phyloP scores from a whole-genome alignment of 1,139 yeast species.

The Geotrichum histeridarum region DNA sequence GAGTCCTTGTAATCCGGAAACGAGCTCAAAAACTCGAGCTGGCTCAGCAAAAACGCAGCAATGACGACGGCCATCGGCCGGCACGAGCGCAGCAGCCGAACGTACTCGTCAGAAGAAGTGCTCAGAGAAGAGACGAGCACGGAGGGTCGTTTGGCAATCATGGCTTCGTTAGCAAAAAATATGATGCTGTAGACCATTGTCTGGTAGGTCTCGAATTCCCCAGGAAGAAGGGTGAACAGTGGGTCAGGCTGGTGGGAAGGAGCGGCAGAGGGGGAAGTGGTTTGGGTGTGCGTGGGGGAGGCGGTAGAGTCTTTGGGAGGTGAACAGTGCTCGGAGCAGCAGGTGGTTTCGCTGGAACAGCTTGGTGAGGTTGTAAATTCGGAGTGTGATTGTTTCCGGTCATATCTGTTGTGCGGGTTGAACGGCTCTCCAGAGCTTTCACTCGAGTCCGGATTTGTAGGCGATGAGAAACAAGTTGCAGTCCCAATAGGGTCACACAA shows the following conservation, averaged over 20 bases:
- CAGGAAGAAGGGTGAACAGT: not conserved
- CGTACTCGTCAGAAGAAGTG: slow-evolving; percentile 13
- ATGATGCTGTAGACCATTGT: slow-evolving; percentile 11
- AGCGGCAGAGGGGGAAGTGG: too few species aligned
- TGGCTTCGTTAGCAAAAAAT: slow-evolving; percentile 1
- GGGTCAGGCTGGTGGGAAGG: too few species aligned
- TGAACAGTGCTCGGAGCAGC: too few species aligned
- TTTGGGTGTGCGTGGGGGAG: too few species aligned
- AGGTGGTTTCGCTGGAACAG: too few species aligned
- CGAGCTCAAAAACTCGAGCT: slow-evolving; percentile 7
- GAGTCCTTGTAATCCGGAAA: slow-evolving; percentile 9
- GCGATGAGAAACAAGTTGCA: too few species aligned
- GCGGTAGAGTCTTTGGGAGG: too few species aligned
- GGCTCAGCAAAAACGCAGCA: slow-evolving; percentile 12
- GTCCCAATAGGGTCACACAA: not conserved
- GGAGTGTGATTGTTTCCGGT: too few species aligned
- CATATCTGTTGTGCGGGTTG: too few species aligned
- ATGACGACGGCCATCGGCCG: slow-evolving; percentile 13
- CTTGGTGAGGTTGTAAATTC: too few species aligned
- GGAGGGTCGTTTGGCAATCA: slow-evolving; percentile 2
- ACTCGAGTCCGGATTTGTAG: too few species aligned
- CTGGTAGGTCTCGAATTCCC: slow-evolving; percentile 8
- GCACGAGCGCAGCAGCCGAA: not conserved
- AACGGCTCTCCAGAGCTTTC: too few species aligned
- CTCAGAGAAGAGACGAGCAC: slow-evolving; percentile 5